Conservation (phyloP, 108 stramenopile species). For the Stephanodiscus triporus region DNA sequence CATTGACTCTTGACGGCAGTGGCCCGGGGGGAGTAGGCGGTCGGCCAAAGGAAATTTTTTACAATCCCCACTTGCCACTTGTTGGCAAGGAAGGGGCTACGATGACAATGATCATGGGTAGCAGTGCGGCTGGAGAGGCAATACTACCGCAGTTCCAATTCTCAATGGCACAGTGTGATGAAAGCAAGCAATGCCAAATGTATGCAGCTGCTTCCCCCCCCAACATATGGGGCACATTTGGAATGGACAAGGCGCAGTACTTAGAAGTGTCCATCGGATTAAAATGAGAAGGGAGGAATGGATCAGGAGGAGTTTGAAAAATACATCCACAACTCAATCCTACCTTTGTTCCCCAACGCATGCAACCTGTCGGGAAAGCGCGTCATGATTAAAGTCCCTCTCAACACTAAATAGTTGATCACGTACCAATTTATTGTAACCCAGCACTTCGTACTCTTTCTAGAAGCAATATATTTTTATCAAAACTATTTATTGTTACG, state of each 20-base stretch:
- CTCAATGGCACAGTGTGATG: conserved; percentile 16
- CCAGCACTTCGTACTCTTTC: no score
- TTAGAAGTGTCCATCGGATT: conserved; percentile 9
- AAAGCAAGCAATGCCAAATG: neutral
- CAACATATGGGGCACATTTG: conserved; percentile 22
- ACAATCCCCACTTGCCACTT: conserved; percentile 8
- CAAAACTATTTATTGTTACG: no score
- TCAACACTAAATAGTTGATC: no score
- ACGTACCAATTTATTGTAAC: no score
- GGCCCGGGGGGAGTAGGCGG: no score
- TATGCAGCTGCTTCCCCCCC: conserved; percentile 7
- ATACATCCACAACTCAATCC: conserved; percentile 17
- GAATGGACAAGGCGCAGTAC: neutral
- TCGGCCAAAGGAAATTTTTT: conserved; percentile 12
- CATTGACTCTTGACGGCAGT: no score
- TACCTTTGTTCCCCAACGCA: conserved; percentile 28
- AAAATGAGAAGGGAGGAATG: conserved; percentile 35
- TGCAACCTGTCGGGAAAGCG: no score
- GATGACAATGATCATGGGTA: no score
- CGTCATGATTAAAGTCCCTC: no score
- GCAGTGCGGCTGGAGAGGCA: conserved; percentile 17
- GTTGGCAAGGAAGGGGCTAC: no score
- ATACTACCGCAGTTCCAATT: conserved; percentile 1
- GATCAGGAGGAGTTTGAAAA: conserved; percentile 13
- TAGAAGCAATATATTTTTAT: no score